Evolutionary conservation across 345 rosid species (phyloP).

Genomic region (Melaleuca alternifolia): DNA sequence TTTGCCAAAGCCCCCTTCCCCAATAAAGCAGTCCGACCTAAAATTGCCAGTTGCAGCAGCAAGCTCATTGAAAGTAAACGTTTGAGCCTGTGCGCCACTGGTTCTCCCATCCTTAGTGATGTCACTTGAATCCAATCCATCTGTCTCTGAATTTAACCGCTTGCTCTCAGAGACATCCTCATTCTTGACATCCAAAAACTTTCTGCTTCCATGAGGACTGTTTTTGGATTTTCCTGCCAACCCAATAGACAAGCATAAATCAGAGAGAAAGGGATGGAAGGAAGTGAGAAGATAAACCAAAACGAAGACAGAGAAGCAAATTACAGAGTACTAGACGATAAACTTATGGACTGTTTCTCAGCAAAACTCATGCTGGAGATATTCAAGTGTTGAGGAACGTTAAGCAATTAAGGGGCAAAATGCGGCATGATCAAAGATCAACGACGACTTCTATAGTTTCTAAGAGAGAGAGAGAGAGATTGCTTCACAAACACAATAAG

Average conservation of each 20-base stretch:
- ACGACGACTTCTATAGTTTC: neutral
- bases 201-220: constrained; percentile 13
- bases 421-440: neutral
- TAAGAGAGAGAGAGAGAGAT: neutral
- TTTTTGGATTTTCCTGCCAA: neutral
- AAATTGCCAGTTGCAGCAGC: constrained; percentile 53
- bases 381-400: neutral
- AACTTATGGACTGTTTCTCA: neutral
- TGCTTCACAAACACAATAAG: neutral
- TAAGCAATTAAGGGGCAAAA: neutral
- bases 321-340: neutral
- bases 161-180: constrained; percentile 25
- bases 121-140: constrained; percentile 35
- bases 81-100: constrained; percentile 22
- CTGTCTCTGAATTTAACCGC: constrained; percentile 31
- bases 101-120: constrained; percentile 20
- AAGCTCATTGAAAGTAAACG: constrained; percentile 56
- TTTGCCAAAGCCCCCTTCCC: constrained; percentile 91
- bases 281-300: neutral
- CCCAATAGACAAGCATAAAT: neutral
- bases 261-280: neutral
- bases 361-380: neutral
- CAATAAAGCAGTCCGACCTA: constrained; percentile 50
- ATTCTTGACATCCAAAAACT: constrained; percentile 5
- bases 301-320: neutral